phyloP scores from a whole-genome alignment of 441 rosid species.

The Breynia disticha region DNA sequence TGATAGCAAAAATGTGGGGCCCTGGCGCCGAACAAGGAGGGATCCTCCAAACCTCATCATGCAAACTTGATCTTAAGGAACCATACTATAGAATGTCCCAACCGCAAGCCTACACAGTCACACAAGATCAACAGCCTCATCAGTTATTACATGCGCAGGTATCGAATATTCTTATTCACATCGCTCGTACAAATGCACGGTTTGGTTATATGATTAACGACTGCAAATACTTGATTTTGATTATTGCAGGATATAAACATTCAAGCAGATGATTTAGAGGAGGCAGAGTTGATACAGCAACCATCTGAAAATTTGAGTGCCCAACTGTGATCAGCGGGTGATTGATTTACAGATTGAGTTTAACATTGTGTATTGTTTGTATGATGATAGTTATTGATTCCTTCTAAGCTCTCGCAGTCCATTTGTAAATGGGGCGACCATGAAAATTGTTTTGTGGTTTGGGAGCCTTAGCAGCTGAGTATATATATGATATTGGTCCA shows the following conservation, averaged over 20 bases:
- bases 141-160: conserved; percentile 69
- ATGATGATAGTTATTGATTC: not conserved
- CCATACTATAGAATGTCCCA: conserved; percentile 96
- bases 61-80: conserved; percentile 85
- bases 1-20: conserved; percentile 94
- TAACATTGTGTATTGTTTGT: conserved; percentile 16
- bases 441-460: too few relatives aligned
- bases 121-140: conserved; percentile 68
- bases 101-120: conserved; percentile 52
- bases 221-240: not conserved
- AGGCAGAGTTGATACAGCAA: conserved; percentile 56
- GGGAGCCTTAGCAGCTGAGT: too few relatives aligned
- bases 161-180: conserved; percentile 1
- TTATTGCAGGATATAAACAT: conserved; percentile 42
- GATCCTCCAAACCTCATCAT: conserved; percentile 74
- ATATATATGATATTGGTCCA: too few relatives aligned
- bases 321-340: conserved; percentile 41
- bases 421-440: too few relatives aligned
- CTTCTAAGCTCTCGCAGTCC: too few relatives aligned
- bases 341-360: too few relatives aligned
- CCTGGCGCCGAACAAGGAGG: conserved; percentile 93
- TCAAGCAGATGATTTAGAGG: conserved; percentile 59
- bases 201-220: not conserved
- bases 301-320: conserved; percentile 34
- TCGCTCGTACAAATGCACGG: too few relatives aligned